Base-by-base conservation (phyloP, 2,329 filamentous ascomycete species). In the Furcasterigmium furcatum region DNA sequence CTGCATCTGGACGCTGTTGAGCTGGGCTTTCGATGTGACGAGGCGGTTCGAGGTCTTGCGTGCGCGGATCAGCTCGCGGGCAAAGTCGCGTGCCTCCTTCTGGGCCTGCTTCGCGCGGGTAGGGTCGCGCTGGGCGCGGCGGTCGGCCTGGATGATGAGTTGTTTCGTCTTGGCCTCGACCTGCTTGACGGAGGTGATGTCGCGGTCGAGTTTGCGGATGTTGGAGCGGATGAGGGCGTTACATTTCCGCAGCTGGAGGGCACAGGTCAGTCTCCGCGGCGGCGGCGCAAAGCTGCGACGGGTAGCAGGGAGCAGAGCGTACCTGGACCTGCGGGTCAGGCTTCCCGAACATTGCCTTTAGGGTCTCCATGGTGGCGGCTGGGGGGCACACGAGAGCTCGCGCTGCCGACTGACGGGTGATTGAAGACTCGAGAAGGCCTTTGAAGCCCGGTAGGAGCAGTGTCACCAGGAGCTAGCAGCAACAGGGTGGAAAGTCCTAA, bases 301-400 rank as follows among this genome's bases (percentile, higher is more conserved):
- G 34, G 40, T 34, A 41, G 41, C 46, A 41, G 19, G 14, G 13
- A 18, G 13, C 19, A 18, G 24, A 36, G 35, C 41, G 45, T 74
- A 96, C 92, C 79, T 99, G 92, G 52, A 87, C 87, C 67, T 95
- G 87, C 38, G 94, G 94, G 62, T 95, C 91, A 30, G 94, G 92
- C 69, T 90, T 92, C 67, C 84, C 90, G 70, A 97, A 92, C 59
- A 96, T 83, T 48, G 85, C 77, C 66, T 84, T 89, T 63, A 97
- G 76, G 36, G 87, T 80, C 73, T 97, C 90, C 94, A 97, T 97
- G 60, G 56, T 67, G 61, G 56, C 30, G 30, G 16, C n/a, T 36
- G 34, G 34, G 34, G 9, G n/a, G n/a, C n/a, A 7, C 24, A 27
- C 24, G 7, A 27, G 24, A 12, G 12, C 24, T 12, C 7, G 24